Evolutionary conservation across 106 monocot genomes (phyloP).

Genomic region (Phalaenopsis aphrodite): DNA sequence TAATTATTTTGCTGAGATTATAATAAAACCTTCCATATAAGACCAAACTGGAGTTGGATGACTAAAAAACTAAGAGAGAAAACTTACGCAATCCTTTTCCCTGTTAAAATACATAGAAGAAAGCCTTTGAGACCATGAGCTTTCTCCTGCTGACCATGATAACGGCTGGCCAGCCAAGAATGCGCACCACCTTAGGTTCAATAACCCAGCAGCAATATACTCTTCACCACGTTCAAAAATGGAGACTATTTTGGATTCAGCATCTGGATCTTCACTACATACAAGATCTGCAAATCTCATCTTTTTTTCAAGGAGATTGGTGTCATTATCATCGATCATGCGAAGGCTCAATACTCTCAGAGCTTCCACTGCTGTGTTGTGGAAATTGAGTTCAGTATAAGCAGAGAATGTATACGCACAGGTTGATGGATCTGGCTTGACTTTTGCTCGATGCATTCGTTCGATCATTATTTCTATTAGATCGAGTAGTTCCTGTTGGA

Average conservation of each 20-base stretch:
- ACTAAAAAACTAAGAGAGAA: not conserved
- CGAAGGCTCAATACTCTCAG: slow-evolving; percentile 76
- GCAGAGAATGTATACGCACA: slow-evolving; percentile 52
- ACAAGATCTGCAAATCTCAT: slow-evolving; percentile 55
- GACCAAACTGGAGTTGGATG: no score
- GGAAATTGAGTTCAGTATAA: slow-evolving; percentile 40
- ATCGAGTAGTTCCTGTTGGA: slow-evolving; percentile 51
- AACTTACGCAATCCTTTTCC: not conserved
- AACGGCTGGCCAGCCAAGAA: slow-evolving; percentile 32
- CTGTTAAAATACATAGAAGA: slow-evolving; percentile 33
- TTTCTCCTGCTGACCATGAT: slow-evolving; percentile 60
- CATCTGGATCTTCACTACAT: slow-evolving; percentile 53
- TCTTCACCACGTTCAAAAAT: slow-evolving; percentile 48
- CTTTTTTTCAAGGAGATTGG: slow-evolving; percentile 33
- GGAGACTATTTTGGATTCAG: slow-evolving; percentile 44
- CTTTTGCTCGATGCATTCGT: slow-evolving; percentile 48
- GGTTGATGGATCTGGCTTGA: slow-evolving; percentile 76
- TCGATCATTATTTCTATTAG: slow-evolving; percentile 55
- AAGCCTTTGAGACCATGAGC: slow-evolving; percentile 67
- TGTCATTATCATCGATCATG: slow-evolving; percentile 68
- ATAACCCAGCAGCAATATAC: slow-evolving; percentile 53
- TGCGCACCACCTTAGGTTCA: slow-evolving; percentile 65
- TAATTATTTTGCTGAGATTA: no score
- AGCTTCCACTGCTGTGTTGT: slow-evolving; percentile 71
- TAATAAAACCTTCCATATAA: no score